These are phyloP conservation scores for Bromus sterilis DNA, from an alignment of 176 grass and related monocot genomes.

Conservation along the genomic window DNA sequence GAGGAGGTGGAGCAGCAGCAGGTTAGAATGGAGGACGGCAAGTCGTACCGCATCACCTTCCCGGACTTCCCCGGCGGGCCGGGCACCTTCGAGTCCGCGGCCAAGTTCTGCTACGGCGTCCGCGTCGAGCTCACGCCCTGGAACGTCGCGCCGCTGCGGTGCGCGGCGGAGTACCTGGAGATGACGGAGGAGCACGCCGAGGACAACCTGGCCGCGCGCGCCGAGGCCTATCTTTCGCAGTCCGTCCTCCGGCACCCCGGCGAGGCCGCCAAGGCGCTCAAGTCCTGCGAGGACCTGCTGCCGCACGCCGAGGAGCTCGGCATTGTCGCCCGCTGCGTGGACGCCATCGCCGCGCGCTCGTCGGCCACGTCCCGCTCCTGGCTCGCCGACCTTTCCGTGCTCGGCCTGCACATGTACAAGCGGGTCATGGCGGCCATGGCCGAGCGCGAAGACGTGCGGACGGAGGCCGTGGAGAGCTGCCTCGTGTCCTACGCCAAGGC, in stretches of 20 bases:
- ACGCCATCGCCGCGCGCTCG: slow-evolving; percentile 61
- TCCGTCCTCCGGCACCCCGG: slow-evolving; percentile 49
- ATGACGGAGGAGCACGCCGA: slow-evolving; percentile 77
- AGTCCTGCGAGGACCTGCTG: slow-evolving; percentile 80
- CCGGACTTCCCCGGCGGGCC: slow-evolving; percentile 63
- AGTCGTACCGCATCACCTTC: slow-evolving; percentile 44
- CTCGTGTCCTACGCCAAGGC: slow-evolving; percentile 70
- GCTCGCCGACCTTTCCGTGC: slow-evolving; percentile 62
- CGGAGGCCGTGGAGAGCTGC: slow-evolving; percentile 61
- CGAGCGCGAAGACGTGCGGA: slow-evolving; percentile 20
- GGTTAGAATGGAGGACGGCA: neutral
- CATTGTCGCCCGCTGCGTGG: slow-evolving; percentile 56
- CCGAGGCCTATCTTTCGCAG: slow-evolving; percentile 50
- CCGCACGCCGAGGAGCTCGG: slow-evolving; percentile 65
- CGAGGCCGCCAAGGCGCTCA: slow-evolving; percentile 66
- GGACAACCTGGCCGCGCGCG: slow-evolving; percentile 60
- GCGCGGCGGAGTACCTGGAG: slow-evolving; percentile 81
- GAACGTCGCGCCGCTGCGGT: slow-evolving; percentile 69
- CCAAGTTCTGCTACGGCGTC: slow-evolving; percentile 92
- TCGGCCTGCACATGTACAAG: slow-evolving; percentile 70
- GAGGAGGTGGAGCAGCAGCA: slow-evolving; percentile 4
- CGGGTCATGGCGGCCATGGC: slow-evolving; percentile 75
- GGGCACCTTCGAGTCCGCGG: slow-evolving; percentile 68
- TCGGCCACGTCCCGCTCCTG: slow-evolving; percentile 45
- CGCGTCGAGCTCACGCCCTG: slow-evolving; percentile 74